phyloP scores from a whole-genome alignment of 1,284 basidiomycete species.

The Ustilago bromivora region DNA sequence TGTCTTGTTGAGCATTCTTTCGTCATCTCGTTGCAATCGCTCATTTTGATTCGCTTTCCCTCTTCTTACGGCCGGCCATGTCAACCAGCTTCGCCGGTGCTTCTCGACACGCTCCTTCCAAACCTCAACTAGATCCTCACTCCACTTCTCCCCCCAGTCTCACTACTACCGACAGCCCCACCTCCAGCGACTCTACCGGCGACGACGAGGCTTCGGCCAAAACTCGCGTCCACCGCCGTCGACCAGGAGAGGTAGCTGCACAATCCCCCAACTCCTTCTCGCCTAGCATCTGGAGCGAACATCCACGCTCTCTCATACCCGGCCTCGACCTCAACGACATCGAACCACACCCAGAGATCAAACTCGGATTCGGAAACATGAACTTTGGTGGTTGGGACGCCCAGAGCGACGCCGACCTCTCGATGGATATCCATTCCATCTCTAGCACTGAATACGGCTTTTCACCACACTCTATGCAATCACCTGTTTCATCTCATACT shows the following conservation, averaged over 20 bases:
- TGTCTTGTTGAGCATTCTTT: too few species aligned
- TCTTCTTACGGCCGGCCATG: slow-evolving; percentile 38
- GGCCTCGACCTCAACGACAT: slow-evolving; percentile 22
- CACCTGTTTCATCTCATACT: slow-evolving; percentile 46
- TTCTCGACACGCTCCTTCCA: slow-evolving; percentile 15
- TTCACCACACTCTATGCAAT: slow-evolving; percentile 46
- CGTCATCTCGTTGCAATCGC: too few species aligned
- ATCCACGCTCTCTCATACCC: slow-evolving; percentile 18
- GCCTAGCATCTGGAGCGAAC: slow-evolving; percentile 44
- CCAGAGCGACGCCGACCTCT: slow-evolving; percentile 40
- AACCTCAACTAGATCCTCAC: slow-evolving; percentile 4
- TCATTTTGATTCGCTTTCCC: too few species aligned
- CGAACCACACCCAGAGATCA: slow-evolving; percentile 9
- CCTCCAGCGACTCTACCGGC: slow-evolving; percentile 48
- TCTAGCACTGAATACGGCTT: slow-evolving; percentile 49
- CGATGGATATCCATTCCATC: slow-evolving; percentile 52
- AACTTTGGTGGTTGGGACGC: slow-evolving; percentile 44
- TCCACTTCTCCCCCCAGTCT: slow-evolving; percentile 47
- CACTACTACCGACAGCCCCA: slow-evolving; percentile 44
- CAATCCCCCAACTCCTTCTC: slow-evolving; percentile 18
- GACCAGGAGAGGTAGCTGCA: slow-evolving; percentile 14
- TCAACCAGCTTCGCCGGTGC: slow-evolving; percentile 32
- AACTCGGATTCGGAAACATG: slow-evolving; percentile 32
- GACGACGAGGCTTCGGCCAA: slow-evolving; percentile 38
- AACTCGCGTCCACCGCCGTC: slow-evolving; percentile 16